phyloP scores from a whole-genome alignment of 208 protist genomes.

The Giardia muris region DNA sequence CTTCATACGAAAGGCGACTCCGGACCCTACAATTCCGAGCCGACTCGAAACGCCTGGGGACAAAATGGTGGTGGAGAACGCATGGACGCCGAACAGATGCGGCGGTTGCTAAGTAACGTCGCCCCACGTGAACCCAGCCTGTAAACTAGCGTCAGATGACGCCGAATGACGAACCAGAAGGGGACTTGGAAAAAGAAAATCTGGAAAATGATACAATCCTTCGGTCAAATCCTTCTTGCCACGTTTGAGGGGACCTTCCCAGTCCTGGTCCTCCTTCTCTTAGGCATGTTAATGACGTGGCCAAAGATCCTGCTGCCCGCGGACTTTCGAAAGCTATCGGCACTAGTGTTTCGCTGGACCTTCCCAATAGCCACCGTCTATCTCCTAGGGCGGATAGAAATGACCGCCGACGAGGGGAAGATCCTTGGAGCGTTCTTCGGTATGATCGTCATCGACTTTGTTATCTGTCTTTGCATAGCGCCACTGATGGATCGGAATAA shows the following conservation, averaged over 20 bases:
- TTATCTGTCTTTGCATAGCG: background rate
- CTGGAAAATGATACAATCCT: background rate
- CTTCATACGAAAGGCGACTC: too few relatives aligned
- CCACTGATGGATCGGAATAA: background rate
- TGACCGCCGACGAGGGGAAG: background rate
- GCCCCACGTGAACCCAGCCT: too few relatives aligned
- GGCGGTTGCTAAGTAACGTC: too few relatives aligned
- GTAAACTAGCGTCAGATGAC: too few relatives aligned
- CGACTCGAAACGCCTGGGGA: too few relatives aligned
- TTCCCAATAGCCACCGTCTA: background rate
- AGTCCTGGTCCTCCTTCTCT: background rate
- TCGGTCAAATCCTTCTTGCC: background rate
- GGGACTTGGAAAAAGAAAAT: too few relatives aligned
- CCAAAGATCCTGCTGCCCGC: background rate
- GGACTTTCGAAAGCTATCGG: background rate
- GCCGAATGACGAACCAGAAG: too few relatives aligned
- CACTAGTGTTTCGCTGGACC: background rate
- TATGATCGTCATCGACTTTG: background rate
- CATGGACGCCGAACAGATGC: too few relatives aligned
- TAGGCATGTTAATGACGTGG: background rate
- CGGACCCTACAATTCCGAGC: too few relatives aligned
- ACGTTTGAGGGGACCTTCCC: background rate
- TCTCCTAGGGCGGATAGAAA: background rate
- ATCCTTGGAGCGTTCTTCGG: background rate
- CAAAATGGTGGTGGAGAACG: too few relatives aligned